Conservation (phyloP, 2,329 filamentous ascomycete species). For the Nemania serpens region DNA sequence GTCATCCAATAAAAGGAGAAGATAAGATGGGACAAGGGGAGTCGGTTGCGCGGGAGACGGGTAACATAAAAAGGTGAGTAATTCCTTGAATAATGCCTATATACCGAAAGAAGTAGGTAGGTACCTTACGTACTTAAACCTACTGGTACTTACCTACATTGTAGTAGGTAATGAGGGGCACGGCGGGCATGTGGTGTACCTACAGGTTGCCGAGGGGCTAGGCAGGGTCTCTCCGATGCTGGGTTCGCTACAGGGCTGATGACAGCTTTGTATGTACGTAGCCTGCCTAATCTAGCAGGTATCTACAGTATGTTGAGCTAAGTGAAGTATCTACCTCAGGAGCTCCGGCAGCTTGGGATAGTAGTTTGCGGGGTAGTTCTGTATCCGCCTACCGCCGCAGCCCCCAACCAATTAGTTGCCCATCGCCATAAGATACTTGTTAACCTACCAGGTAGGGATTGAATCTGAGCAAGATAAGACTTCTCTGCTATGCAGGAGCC, state of each 20-base stretch:
- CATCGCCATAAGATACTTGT: neutral
- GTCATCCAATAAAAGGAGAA: constrained; percentile 30
- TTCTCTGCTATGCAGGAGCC: neutral
- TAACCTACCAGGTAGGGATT: no score
- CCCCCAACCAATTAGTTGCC: neutral
- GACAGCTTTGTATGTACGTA: constrained; percentile 10
- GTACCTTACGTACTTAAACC: no score
- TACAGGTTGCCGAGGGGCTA: constrained; percentile 16
- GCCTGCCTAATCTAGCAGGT: no score
- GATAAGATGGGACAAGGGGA: constrained; percentile 1
- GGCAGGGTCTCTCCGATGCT: constrained; percentile 3
- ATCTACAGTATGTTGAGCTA: no score
- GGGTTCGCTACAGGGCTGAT: constrained; percentile 23
- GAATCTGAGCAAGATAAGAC: neutral
- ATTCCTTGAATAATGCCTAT: neutral
- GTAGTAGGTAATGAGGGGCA: constrained; percentile 17
- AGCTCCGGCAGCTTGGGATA: constrained; percentile 10
- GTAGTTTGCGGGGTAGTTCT: constrained; percentile 15
- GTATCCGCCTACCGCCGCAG: constrained; percentile 3
- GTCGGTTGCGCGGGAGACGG: neutral
- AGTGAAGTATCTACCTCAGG: neutral
- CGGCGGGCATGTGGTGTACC: neutral
- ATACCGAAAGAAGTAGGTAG: no score
- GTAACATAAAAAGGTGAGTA: no score
- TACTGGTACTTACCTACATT: no score